phyloP scores from a whole-genome alignment of 768 basidiomycete genomes.

The Lepiota brunneoincarnata region DNA sequence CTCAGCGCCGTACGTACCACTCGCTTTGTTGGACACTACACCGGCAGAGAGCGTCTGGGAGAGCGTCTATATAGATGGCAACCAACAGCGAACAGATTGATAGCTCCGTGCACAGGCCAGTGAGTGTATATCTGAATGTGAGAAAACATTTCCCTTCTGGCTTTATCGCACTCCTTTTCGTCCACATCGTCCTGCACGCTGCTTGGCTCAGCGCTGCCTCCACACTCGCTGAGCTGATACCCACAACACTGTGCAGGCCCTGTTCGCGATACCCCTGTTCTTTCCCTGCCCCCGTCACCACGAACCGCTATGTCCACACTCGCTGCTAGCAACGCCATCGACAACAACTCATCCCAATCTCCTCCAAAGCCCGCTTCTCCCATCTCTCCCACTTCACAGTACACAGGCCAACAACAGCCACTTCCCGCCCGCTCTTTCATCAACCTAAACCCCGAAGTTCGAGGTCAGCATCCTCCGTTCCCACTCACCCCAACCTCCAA shows the following conservation, averaged over 20 bases:
- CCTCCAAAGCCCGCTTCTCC: constrained; percentile 43
- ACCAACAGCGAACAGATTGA: too few species aligned
- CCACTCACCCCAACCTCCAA: constrained; percentile 33
- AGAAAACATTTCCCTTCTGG: neutral
- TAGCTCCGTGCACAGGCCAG: too few species aligned
- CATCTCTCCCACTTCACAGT: constrained; percentile 38
- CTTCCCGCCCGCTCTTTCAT: constrained; percentile 39
- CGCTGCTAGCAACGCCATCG: constrained; percentile 26
- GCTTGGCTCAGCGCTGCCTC: constrained; percentile 1
- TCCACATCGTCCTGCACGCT: constrained; percentile 2
- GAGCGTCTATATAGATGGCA: too few species aligned
- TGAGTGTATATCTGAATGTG: too few species aligned
- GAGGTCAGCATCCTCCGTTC: constrained; percentile 41
- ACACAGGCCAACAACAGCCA: constrained; percentile 28
- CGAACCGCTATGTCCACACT: constrained; percentile 27
- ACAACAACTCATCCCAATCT: constrained; percentile 35
- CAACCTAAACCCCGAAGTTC: constrained; percentile 32
- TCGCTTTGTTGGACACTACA: too few species aligned
- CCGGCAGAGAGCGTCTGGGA: too few species aligned
- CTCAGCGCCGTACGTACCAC: neutral
- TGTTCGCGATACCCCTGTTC: too few species aligned
- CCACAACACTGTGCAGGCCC: too few species aligned
- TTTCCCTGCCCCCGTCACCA: neutral
- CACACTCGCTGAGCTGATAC: neutral
- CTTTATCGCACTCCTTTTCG: neutral